Evolutionary conservation across 2,329 filamentous ascomycete species (phyloP), one percentile per base, ranked within the genome.

Genomic region (Colletotrichum paranaense): DNA sequence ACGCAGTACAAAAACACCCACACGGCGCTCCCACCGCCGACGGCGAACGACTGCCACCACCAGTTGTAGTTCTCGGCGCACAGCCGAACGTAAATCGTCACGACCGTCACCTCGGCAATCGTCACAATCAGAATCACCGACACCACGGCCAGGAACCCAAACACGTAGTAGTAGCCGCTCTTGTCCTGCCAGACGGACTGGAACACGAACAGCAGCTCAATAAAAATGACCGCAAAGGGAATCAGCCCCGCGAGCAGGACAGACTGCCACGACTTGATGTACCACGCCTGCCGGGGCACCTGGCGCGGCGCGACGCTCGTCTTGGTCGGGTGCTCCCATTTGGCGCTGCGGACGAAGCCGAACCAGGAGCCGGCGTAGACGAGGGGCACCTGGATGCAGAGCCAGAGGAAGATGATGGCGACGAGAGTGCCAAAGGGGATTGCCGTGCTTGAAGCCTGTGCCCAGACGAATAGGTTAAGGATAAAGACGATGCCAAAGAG

Each of bases 101-200:
- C 94, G 26, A 97, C 90, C 1, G 94, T 95, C 64, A 95, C 94
- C 84, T 97, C 94, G 77, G 94, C 91, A 35, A 97, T 90, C 0
- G 94, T 95, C 55, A 97, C 82, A 35, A 95, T 87, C 9, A 97
- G 84, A 70, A 97, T 93, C 12, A 90, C 84, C 28, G 88, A 92
- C 11, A 97, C 92, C 19, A 95, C 91, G 8, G 92, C 91, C 75
- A 97, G 83, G 84, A 96, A 97, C 12, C 95, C 95, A 80, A 97
- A 97, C 26, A 97, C 92, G 82, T 97, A 97, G 83, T 97, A 97
- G 82, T 95, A 97, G 7, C 94, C 94, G 79, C 91, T 95, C 86
- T 97, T 97, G 83, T 97, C 95, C 81, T 95, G 93, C 93, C 94
- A 97, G 42, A 97, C 82, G 62, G 93, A 95, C 83, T 95, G 94